These are phyloP conservation scores for Candida labiduridarum DNA, from an alignment of 1,139 yeast genomes.

Conservation along the genomic window DNA sequence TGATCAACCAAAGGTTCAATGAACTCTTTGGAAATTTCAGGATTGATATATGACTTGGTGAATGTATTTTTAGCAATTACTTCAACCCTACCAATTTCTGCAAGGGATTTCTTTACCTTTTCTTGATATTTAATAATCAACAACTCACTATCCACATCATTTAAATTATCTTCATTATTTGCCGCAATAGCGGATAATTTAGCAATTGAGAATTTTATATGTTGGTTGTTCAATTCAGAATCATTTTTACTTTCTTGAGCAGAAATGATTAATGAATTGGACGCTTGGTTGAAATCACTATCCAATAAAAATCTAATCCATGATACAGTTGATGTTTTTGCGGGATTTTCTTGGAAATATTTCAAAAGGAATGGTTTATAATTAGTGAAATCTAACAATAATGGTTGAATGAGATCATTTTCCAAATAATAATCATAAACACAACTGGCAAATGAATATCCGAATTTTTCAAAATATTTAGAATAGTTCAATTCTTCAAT, in stretches of 20 bases:
- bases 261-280: constrained; percentile 45
- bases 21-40: constrained; percentile 7
- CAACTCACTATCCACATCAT: constrained; percentile 15
- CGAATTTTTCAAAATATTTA: constrained; percentile 61
- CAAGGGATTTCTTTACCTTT: constrained; percentile 4
- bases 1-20: constrained; percentile 13
- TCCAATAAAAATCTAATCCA: constrained; percentile 74
- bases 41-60: constrained; percentile 45
- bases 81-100: constrained; percentile 23
- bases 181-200: constrained; percentile 54
- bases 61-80: constrained; percentile 43
- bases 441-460: constrained; percentile 67
- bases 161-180: constrained; percentile 7
- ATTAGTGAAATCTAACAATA: constrained; percentile 61
- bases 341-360: constrained; percentile 52
- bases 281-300: constrained; percentile 53
- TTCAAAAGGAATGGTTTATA: constrained; percentile 51
- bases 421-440: constrained; percentile 64
- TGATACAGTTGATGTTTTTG: constrained; percentile 57
- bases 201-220: constrained; percentile 68
- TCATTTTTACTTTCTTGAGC: constrained; percentile 30
- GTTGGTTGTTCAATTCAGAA: constrained; percentile 50
- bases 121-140: constrained; percentile 13
- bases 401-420: constrained; percentile 52
- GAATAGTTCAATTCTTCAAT: constrained; percentile 34